phyloP scores from a whole-genome alignment of 2,329 filamentous ascomycete genomes.

The Colletotrichum paranaense region DNA sequence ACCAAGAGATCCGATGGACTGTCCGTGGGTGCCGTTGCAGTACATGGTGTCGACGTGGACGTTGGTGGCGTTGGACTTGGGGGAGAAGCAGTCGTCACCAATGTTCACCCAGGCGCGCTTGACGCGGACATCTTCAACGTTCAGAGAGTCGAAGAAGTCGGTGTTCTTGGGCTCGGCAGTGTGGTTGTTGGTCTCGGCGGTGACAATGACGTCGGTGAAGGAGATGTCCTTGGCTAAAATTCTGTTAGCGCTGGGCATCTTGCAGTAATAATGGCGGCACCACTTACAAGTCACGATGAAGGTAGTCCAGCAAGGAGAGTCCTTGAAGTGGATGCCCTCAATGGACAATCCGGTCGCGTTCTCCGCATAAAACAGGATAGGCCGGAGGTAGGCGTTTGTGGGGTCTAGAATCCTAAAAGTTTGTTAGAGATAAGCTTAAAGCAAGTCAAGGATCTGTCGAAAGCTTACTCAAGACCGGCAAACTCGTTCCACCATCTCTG shows the following conservation, averaged over 20 bases:
- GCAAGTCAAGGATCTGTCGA: neutral
- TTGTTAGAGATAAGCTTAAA: neutral
- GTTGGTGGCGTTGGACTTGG: constrained; percentile 72
- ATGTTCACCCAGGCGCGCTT: constrained; percentile 60
- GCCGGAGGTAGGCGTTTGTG: constrained; percentile 65
- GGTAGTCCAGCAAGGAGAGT: constrained; percentile 72
- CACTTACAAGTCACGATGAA: constrained; percentile 64
- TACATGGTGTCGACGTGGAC: constrained; percentile 68
- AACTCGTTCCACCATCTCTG: constrained; percentile 72
- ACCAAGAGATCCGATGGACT: constrained; percentile 70
- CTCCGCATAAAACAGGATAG: constrained; percentile 69
- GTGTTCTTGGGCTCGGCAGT: constrained; percentile 74
- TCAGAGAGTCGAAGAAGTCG: constrained; percentile 49
- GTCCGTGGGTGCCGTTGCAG: constrained; percentile 71
- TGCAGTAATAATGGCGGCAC: no score
- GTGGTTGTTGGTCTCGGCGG: constrained; percentile 66
- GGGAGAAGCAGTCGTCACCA: constrained; percentile 73
- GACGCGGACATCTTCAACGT: constrained; percentile 36
- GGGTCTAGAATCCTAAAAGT: constrained; percentile 55
- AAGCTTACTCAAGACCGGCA: constrained; percentile 46
- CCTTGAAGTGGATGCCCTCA: constrained; percentile 69
- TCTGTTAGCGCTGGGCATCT: neutral
- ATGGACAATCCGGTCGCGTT: constrained; percentile 68
- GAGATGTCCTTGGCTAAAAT: constrained; percentile 56
- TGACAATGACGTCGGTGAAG: constrained; percentile 65